Evolutionary conservation across 768 basidiomycete species (phyloP), one percentile per base, ranked within the genome.

Genomic region (Phylloporus sp.): DNA sequence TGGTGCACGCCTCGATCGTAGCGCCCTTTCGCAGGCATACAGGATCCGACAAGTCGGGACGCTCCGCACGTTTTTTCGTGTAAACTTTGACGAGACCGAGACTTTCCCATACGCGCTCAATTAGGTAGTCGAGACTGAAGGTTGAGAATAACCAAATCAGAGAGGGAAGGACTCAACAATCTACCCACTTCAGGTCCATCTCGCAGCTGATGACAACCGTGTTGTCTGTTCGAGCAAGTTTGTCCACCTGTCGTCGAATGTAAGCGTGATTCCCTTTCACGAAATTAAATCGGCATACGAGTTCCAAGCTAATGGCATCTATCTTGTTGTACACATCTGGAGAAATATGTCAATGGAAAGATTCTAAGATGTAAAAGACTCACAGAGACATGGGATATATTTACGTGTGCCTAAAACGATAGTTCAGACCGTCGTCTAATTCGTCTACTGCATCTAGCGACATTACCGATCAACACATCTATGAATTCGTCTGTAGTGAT

Each of bases 121-220:
- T 78, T 29, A 90, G 74, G 59, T 87, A 81, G 59, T 80, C 76
- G 44, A 90, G 68, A 64, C 87, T 89, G 41, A 6, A 6, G 5
- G 9, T 42, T 1, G 45, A 44, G 52, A 42, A 23, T 11, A 37
- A 27, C 48, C 7, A 53, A 43, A n/a, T 51, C 39, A 38, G 20
- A 17, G 33, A 35, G 20, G 18, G 1, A 21, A 5, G 15, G 47
- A 22, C 39, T 7, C 20, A 23, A 17, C 14, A 5, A 24, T 28
- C 23, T 35, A 62, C 75, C 48, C 56, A 90, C 88, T 96, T 96
- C 39, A 99, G 73, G 61, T 83, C 84, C 78, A 96, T 77, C 68
- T 98, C 94, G 66, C 94, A 97, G 57, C 90, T 92, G 62, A 98
- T 98, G 31, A 97, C 93, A n/a, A 95, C 79, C 0, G 90, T 84